Percentiles rank a stretch among this genome's conserved stretches.
Conservation (phyloP, 2,329 filamentous ascomycete species). For the Huntiella decipiens region DNA sequence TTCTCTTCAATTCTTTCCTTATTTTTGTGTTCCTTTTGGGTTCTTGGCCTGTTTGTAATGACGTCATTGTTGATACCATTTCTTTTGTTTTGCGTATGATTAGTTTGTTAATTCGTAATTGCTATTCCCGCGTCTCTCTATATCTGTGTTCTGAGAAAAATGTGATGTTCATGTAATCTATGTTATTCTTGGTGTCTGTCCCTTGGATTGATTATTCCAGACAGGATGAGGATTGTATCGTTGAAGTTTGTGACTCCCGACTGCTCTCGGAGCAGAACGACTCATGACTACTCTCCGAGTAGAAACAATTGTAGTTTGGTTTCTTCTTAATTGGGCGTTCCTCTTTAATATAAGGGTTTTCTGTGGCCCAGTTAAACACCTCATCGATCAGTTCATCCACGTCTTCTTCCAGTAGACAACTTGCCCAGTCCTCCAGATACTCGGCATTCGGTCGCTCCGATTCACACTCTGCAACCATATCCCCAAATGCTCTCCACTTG, state of each 20-base stretch:
- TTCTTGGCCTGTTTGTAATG: background rate
- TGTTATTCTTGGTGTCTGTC: no score
- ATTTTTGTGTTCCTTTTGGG: background rate
- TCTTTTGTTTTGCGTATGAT: background rate
- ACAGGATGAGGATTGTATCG: background rate
- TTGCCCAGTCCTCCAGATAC: no score
- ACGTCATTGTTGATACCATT: slow-evolving; percentile 1
- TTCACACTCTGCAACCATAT: no score
- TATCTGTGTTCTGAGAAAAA: background rate
- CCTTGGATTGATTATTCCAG: background rate
- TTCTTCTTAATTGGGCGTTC: no score
- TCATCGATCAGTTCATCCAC: no score
- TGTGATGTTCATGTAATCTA: background rate
- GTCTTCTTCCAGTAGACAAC: no score
- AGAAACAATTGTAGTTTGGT: no score
- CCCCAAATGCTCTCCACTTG: no score
- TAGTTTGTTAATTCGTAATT: background rate
- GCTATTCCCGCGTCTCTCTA: background rate
- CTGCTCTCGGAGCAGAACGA: background rate
- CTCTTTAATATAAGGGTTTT: no score
- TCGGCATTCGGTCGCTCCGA: no score
- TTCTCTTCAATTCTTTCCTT: background rate
- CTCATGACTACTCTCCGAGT: no score
- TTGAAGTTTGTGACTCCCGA: background rate
- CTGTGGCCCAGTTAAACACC: no score